Conservation (phyloP, 495 filamentous ascomycete species). For the Aspergillus diversus region DNA sequence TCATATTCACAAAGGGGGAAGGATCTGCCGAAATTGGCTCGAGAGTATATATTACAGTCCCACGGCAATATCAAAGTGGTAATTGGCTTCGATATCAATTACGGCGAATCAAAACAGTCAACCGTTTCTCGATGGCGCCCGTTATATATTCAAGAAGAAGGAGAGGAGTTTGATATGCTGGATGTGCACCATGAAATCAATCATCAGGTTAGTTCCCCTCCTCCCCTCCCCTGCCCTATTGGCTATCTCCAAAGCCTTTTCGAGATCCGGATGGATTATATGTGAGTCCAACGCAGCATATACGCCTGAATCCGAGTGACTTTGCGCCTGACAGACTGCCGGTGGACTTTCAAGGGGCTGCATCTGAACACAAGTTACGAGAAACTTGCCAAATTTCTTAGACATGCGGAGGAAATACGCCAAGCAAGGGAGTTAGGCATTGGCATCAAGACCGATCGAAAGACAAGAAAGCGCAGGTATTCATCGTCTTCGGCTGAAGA, state of each 20-base stretch:
- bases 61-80: conserved; percentile 6
- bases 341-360: neutral
- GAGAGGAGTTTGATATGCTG: neutral
- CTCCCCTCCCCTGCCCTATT: no score
- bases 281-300: neutral
- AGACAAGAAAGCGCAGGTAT: neutral
- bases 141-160: conserved; percentile 3
- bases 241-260: neutral
- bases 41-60: conserved; percentile 2
- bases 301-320: neutral
- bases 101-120: neutral
- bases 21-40: neutral
- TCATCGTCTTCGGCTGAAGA: conserved; percentile 6
- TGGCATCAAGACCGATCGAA: neutral
- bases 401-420: neutral
- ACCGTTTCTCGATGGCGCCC: conserved; percentile 1
- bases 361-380: neutral
- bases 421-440: neutral
- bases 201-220: neutral
- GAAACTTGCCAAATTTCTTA: neutral
- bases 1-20: conserved; percentile 6
- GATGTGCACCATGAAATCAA: conserved; percentile 4
- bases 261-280: neutral
- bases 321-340: neutral
- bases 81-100: conserved; percentile 4